Conservation (phyloP, 2,329 filamentous ascomycete genomes). For the Ceratocystis cacaofunesta region DNA sequence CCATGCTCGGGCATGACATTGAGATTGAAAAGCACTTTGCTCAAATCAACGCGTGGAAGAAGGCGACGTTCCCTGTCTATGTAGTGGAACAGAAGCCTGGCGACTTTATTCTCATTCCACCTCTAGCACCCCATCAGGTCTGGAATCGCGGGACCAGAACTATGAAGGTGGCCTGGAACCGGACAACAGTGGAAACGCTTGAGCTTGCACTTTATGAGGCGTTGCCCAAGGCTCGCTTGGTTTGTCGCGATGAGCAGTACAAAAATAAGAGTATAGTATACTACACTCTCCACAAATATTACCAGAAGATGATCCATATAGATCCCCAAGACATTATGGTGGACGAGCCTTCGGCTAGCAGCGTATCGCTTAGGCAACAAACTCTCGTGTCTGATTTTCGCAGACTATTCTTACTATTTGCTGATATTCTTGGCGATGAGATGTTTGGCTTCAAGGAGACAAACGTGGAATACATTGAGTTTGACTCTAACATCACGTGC, state of each 20-base stretch:
- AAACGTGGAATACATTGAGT: conserved; percentile 60
- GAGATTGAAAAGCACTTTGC: conserved; percentile 96
- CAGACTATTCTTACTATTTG: conserved; percentile 62
- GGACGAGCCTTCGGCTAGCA: conserved; percentile 31
- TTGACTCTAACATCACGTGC: conserved; percentile 84
- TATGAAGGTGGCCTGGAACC: conserved; percentile 96
- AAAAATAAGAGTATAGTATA: conserved; percentile 96
- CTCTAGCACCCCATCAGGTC: conserved; percentile 87
- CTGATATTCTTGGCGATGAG: conserved; percentile 67
- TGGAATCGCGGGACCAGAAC: conserved; percentile 95
- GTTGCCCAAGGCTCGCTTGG: conserved; percentile 72
- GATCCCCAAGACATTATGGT: conserved; percentile 35
- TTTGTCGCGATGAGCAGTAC: conserved; percentile 95
- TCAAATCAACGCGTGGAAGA: conserved; percentile 88
- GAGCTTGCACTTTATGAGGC: conserved; percentile 76
- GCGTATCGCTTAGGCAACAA: conserved; percentile 35
- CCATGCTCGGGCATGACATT: conserved; percentile 85
- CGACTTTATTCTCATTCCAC: conserved; percentile 87
- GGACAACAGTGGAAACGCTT: conserved; percentile 81
- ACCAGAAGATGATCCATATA: conserved; percentile 36
- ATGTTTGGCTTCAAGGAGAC: conserved; percentile 63
- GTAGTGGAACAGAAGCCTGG: conserved; percentile 81
- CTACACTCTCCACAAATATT: conserved; percentile 71
- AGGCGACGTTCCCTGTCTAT: conserved; percentile 83
- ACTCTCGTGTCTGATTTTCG: conserved; percentile 75